Percentiles rank a stretch among this genome's conserved stretches.
Evolutionary conservation across 1,139 yeast genomes (phyloP).

Genomic region (Kurtzmaniella quercitrusa): DNA sequence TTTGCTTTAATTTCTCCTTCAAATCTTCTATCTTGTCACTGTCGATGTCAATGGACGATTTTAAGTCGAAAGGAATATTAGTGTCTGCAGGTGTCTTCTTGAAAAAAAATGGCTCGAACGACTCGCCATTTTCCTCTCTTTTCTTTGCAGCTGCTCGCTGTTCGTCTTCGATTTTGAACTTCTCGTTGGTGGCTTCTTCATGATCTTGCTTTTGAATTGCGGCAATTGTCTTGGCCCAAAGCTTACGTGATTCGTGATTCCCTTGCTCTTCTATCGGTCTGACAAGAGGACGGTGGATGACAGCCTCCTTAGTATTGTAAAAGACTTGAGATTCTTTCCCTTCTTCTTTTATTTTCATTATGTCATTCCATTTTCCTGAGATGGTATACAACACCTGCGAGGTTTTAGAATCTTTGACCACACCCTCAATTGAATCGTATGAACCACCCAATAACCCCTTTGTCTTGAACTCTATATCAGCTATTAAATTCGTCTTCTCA

Average conservation of each 20-base stretch:
- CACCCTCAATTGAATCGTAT: slow-evolving; percentile 84
- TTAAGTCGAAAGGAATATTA: neutral
- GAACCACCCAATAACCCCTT: slow-evolving; percentile 93
- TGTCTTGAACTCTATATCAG: slow-evolving; percentile 89
- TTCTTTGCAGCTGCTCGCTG: slow-evolving; percentile 74
- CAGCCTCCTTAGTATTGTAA: slow-evolving; percentile 59
- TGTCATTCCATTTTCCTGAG: slow-evolving; percentile 91
- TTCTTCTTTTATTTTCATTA: slow-evolving; percentile 63
- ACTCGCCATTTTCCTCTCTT: slow-evolving; percentile 73
- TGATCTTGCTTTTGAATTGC: slow-evolving; percentile 80
- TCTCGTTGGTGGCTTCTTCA: slow-evolving; percentile 78
- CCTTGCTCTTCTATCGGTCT: slow-evolving; percentile 79
- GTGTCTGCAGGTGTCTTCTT: slow-evolving; percentile 13
- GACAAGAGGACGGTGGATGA: slow-evolving; percentile 58
- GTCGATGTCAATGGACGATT: slow-evolving; percentile 1
- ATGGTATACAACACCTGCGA: slow-evolving; percentile 61
- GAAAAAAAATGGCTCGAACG: slow-evolving; percentile 78
- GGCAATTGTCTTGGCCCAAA: slow-evolving; percentile 79
- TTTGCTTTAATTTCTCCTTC: slow-evolving; percentile 27
- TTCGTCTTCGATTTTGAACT: slow-evolving; percentile 75
- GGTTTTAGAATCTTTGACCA: slow-evolving; percentile 48
- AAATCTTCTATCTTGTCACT: slow-evolving; percentile 26
- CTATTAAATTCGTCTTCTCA: slow-evolving; percentile 52
- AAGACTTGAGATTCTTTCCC: slow-evolving; percentile 49
- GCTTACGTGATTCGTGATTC: slow-evolving; percentile 69